phyloP scores from a whole-genome alignment of 1,284 basidiomycete genomes.

The Apiotrichum domesticum region DNA sequence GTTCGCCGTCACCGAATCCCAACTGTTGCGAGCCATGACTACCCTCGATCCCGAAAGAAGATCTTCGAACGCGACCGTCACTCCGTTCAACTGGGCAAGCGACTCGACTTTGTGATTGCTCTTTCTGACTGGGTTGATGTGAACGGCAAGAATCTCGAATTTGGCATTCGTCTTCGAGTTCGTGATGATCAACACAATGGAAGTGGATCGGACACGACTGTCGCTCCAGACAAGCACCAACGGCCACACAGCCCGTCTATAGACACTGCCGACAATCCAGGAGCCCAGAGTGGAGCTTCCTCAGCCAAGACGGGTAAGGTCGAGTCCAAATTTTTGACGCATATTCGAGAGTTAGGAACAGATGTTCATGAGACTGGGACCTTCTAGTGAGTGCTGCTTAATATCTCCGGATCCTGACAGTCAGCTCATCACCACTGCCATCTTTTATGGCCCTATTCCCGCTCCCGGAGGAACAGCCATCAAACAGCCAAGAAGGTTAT shows the following conservation, averaged over 20 bases:
- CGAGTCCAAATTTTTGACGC: background rate
- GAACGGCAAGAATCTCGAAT: slow-evolving; percentile 28
- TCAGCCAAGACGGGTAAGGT: too few relatives aligned
- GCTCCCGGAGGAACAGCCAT: slow-evolving; percentile 17
- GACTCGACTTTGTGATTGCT: slow-evolving; percentile 38
- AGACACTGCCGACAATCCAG: too few relatives aligned
- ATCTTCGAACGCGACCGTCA: slow-evolving; percentile 26
- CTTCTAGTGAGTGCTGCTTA: slow-evolving; percentile 24
- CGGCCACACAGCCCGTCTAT: too few relatives aligned
- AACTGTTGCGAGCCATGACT: slow-evolving; percentile 5
- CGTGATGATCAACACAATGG: slow-evolving; percentile 1
- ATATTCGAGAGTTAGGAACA: slow-evolving; percentile 40
- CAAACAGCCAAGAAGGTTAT: slow-evolving; percentile 16
- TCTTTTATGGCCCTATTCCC: slow-evolving; percentile 27
- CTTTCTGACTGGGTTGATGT: slow-evolving; percentile 44
- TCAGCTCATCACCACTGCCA: slow-evolving; percentile 25
- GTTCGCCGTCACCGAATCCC: slow-evolving; percentile 36
- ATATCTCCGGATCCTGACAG: background rate
- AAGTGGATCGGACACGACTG: background rate
- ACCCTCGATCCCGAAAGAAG: slow-evolving; percentile 9
- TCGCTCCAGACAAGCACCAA: too few relatives aligned
- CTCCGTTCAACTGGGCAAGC: slow-evolving; percentile 16
- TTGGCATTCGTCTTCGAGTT: slow-evolving; percentile 35
- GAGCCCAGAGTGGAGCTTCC: too few relatives aligned
- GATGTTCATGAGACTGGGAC: slow-evolving; percentile 41